These are phyloP conservation scores for Apiotrichum gamsii DNA, from an alignment of 1,284 basidiomycete genomes.

Conservation along the genomic window DNA sequence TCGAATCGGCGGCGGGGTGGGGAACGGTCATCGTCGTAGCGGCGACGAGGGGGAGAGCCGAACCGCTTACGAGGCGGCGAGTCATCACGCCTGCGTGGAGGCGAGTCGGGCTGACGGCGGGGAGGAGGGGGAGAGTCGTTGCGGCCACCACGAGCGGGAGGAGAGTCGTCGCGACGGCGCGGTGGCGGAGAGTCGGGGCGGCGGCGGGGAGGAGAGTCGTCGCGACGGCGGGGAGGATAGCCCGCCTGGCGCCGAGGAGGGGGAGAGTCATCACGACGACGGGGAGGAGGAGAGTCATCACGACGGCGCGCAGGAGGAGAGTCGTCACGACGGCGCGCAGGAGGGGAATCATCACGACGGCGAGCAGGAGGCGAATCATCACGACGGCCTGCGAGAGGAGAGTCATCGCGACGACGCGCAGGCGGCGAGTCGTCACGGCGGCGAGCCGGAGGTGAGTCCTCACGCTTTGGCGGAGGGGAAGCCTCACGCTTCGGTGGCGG, in stretches of 20 bases:
- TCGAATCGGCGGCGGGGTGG: conserved; percentile 3
- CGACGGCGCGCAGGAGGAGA: conserved; percentile 9
- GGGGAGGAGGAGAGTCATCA: conserved; percentile 4
- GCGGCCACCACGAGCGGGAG: conserved; percentile 1
- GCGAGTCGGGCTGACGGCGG: neutral
- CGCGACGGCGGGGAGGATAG: conserved; percentile 1
- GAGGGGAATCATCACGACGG: conserved; percentile 4
- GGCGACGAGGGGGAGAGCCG: conserved; percentile 1
- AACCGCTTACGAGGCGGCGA: conserved; percentile 9
- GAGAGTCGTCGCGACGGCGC: conserved; percentile 6
- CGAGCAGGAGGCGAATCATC: conserved; percentile 4
- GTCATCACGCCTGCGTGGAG: conserved; percentile 1
- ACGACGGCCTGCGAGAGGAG: conserved; percentile 9
- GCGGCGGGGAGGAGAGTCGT: neutral
- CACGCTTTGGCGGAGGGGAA: neutral
- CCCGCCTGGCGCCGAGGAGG: conserved; percentile 7
- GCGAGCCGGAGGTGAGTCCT: conserved; percentile 15
- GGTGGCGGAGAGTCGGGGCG: conserved; percentile 8
- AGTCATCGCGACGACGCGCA: conserved; percentile 10
- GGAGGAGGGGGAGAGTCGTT: conserved; percentile 6
- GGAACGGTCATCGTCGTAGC: neutral
- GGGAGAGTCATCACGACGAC: conserved; percentile 3
- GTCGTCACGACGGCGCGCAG: conserved; percentile 2
- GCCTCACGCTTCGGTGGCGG: neutral
- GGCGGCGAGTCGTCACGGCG: conserved; percentile 13